A percentile compares a stretch with the other conserved stretches of the same genome.
Evolutionary conservation across 2,329 filamentous ascomycete species (phyloP).

Genomic region (Corynespora cassiicola): DNA sequence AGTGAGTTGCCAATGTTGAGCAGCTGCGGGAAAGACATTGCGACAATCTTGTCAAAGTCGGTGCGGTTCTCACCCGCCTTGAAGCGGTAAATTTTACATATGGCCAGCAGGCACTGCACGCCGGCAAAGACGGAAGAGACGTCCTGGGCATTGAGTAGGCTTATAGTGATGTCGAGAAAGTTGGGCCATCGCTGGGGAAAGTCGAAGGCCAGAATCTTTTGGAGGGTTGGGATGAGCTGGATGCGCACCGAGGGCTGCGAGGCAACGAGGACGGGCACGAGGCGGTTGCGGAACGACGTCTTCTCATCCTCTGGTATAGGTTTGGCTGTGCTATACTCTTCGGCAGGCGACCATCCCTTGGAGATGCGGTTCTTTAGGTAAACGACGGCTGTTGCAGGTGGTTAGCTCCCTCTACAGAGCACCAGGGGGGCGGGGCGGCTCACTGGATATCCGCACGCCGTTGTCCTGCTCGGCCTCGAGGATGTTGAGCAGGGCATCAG

Average conservation of each 20-base stretch:
- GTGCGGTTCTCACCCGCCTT: constrained; percentile 81
- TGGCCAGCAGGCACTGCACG: constrained; percentile 89
- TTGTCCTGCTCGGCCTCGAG: constrained; percentile 86
- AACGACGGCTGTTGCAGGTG: constrained; percentile 73
- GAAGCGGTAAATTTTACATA: constrained; percentile 95
- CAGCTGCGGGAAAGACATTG: constrained; percentile 86
- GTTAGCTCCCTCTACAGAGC: constrained; percentile 29
- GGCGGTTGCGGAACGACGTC: constrained; percentile 80
- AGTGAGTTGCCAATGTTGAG: constrained; percentile 86
- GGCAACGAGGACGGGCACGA: constrained; percentile 86
- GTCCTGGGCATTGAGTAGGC: constrained; percentile 86
- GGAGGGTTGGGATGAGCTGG: constrained; percentile 91
- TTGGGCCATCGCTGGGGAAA: constrained; percentile 94
- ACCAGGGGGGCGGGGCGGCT: constrained; percentile 24
- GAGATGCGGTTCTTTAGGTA: constrained; percentile 98
- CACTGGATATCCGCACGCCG: constrained; percentile 88
- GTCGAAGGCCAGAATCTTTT: constrained; percentile 95
- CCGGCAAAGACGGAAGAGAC: constrained; percentile 88
- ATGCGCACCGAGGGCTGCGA: constrained; percentile 83
- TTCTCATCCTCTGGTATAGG: constrained; percentile 90
- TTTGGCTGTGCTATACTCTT: constrained; percentile 75
- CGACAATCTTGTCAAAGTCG: constrained; percentile 94
- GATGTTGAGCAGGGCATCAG: constrained; percentile 88
- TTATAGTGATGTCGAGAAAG: constrained; percentile 91
- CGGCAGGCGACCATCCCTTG: constrained; percentile 83